A percentile compares a stretch with the other conserved stretches of the same genome.
Conservation (phyloP, 2,329 filamentous ascomycete species). For the Paraphoma sp. region DNA sequence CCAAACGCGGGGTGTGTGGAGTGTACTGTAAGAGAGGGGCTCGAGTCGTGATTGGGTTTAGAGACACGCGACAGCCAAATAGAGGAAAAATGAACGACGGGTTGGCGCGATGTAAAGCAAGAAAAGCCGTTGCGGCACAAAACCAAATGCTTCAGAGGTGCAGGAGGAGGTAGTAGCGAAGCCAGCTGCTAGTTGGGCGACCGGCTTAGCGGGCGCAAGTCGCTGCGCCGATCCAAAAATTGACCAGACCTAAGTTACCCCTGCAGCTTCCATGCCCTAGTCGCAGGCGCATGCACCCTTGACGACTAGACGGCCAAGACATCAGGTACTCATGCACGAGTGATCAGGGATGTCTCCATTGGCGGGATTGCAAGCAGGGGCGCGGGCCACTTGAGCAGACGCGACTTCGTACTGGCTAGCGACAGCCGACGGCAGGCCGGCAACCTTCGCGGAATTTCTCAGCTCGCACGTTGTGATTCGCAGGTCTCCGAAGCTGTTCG, state of each 20-base stretch:
- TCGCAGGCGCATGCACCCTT: constrained; percentile 26
- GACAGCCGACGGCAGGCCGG: constrained; percentile 1
- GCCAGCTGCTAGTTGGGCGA: constrained; percentile 37
- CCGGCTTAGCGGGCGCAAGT: constrained; percentile 24
- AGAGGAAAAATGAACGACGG: constrained; percentile 30
- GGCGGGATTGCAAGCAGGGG: constrained; percentile 27
- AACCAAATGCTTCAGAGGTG: constrained; percentile 13
- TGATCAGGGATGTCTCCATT: constrained; percentile 25
- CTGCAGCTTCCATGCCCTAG: constrained; percentile 32
- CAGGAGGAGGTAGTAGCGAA: constrained; percentile 28
- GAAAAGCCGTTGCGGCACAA: constrained; percentile 33
- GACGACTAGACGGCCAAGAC: constrained; percentile 27
- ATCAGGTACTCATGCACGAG: constrained; percentile 26
- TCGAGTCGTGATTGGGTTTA: constrained; percentile 29
- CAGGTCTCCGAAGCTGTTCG: constrained; percentile 4
- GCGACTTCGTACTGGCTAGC: constrained; percentile 29
- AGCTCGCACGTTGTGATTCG: constrained; percentile 25
- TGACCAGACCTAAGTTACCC: constrained; percentile 26
- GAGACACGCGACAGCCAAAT: constrained; percentile 28
- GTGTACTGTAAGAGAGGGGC: constrained; percentile 23
- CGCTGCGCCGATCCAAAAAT: constrained; percentile 36
- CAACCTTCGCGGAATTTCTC: constrained; percentile 2
- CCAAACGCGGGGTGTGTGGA: constrained; percentile 17
- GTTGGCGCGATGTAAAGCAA: constrained; percentile 37
- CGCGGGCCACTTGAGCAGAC: neutral